These are phyloP conservation scores for Yamadazyma siamensis DNA, from an alignment of 1,139 yeast species.

Conservation along the genomic window DNA sequence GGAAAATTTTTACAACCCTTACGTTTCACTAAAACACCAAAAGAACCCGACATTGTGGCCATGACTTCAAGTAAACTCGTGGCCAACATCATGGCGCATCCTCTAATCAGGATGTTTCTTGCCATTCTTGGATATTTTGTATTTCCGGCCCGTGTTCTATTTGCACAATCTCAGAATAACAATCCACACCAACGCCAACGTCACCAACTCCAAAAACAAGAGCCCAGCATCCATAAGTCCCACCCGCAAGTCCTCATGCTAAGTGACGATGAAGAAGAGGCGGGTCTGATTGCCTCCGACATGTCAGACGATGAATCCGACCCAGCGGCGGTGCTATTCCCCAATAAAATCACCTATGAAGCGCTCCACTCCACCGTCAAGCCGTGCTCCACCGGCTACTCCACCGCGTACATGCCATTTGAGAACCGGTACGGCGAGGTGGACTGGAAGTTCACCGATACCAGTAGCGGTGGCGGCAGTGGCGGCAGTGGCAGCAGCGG, in stretches of 20 bases:
- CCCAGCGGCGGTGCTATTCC: slow-evolving; percentile 11
- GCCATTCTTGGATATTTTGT: slow-evolving; percentile 7
- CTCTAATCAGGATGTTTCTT: slow-evolving; percentile 8
- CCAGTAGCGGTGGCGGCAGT: slow-evolving; percentile 11
- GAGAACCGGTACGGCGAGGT: slow-evolving; percentile 54
- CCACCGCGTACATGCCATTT: slow-evolving; percentile 48
- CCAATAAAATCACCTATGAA: slow-evolving; percentile 8
- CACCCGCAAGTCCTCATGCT: no score
- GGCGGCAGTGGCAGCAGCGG: not conserved
- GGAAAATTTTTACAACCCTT: slow-evolving; percentile 1
- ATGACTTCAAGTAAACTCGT: slow-evolving; percentile 5
- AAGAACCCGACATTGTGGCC: not conserved
- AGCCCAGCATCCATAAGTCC: no score
- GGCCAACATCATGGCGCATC: slow-evolving; percentile 5
- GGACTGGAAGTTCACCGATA: slow-evolving; percentile 55
- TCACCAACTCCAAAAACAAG: not conserved
- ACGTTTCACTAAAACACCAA: no score
- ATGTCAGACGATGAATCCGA: no score
- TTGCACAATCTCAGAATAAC: not conserved
- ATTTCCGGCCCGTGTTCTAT: slow-evolving; percentile 5
- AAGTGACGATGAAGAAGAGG: no score
- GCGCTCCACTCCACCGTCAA: slow-evolving; percentile 14
- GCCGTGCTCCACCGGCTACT: slow-evolving; percentile 49
- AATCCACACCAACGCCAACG: not conserved
- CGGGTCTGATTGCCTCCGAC: no score